Conservation (phyloP, 208 protist species). For the Crithidia acanthocephali region DNA sequence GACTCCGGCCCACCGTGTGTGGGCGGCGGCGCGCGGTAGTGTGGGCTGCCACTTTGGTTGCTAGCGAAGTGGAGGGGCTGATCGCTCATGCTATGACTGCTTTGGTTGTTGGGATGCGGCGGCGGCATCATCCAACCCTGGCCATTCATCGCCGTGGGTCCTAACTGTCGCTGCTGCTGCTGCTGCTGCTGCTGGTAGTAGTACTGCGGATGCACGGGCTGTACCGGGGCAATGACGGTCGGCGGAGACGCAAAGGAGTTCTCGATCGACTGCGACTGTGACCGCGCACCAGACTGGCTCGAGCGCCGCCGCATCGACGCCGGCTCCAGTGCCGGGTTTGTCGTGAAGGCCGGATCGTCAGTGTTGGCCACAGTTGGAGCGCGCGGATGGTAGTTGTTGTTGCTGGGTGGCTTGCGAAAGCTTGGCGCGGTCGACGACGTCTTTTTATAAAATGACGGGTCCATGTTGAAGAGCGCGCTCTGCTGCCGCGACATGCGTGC, state of each 20-base stretch:
- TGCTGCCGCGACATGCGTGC: slow-evolving; percentile 4
- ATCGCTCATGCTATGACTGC: neutral
- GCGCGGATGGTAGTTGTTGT: neutral
- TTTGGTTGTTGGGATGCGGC: neutral
- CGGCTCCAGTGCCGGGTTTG: neutral
- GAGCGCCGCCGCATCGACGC: neutral
- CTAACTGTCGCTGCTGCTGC: slow-evolving; percentile 10
- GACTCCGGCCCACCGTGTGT: neutral
- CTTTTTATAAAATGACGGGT: slow-evolving; percentile 18
- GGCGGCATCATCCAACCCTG: neutral
- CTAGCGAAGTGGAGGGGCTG: neutral
- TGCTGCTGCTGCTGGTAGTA: neutral
- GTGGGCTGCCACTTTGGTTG: neutral
- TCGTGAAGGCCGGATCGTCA: neutral
- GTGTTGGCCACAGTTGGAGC: neutral
- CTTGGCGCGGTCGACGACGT: slow-evolving; percentile 8
- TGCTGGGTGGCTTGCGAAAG: slow-evolving; percentile 10
- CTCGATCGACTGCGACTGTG: slow-evolving; percentile 2
- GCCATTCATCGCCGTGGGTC: neutral
- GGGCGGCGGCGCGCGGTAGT: neutral
- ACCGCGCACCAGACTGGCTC: neutral
- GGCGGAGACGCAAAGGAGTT: neutral
- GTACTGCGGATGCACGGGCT: neutral
- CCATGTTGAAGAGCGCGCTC: slow-evolving; percentile 14
- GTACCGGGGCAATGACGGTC: neutral